Conservation (phyloP, 1,284 basidiomycete species). For the Rhodotorula glutinis region DNA sequence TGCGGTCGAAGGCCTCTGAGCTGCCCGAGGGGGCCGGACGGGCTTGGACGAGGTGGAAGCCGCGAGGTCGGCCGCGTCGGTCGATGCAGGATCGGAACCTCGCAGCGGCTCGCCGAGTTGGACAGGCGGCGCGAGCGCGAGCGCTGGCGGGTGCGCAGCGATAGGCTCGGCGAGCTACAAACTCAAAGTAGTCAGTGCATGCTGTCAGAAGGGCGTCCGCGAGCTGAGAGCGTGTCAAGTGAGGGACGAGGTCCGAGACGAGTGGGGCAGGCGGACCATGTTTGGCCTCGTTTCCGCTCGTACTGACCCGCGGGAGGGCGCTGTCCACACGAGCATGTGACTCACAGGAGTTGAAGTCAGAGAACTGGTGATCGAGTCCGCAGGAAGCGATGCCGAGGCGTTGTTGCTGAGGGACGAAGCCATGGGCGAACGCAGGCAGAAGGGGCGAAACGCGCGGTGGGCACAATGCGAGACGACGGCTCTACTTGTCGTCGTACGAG, state of each 20-base stretch:
- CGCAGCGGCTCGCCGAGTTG: neutral
- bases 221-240: neutral
- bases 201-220: no score
- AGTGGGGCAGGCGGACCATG: constrained; percentile 2
- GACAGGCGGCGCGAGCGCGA: constrained; percentile 7
- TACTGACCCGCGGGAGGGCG: no score
- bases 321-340: no score
- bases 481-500: no score
- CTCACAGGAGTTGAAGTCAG: no score
- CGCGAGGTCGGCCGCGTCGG: neutral
- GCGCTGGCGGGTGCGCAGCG: neutral
- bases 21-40: constrained; percentile 17
- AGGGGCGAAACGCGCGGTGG: no score
- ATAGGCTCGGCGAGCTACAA: neutral
- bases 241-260: neutral
- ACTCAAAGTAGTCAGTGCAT: neutral
- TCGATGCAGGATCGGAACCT: neutral
- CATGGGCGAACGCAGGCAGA: no score
- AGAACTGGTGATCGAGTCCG: no score
- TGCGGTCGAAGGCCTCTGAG: constrained; percentile 19
- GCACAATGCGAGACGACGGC: no score
- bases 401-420: no score
- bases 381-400: no score
- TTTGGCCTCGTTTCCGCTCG: no score
- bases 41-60: neutral